Conservation (phyloP, 192 early-diverging fungal genomes). For the Umbelopsis isabellina region DNA sequence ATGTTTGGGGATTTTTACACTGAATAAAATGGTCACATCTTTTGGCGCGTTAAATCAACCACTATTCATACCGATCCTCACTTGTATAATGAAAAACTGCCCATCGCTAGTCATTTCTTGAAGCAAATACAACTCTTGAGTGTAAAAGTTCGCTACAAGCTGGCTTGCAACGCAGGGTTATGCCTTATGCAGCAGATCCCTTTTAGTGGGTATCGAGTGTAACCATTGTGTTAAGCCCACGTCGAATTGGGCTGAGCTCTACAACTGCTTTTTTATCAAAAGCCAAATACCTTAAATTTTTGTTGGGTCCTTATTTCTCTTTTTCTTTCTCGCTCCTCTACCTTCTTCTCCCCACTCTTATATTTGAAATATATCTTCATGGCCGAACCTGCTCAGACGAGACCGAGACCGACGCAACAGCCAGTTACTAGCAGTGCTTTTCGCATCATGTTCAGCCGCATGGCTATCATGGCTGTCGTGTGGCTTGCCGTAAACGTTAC, state of each 20-base stretch:
- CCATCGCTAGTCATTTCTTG: background rate
- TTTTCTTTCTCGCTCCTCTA: background rate
- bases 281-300: background rate
- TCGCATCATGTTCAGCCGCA: conserved; percentile 9
- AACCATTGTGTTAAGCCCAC: background rate
- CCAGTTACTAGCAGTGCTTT: background rate
- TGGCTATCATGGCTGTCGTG: background rate
- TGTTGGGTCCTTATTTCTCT: background rate
- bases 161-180: background rate
- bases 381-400: conserved; percentile 1
- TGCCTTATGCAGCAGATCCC: conserved; percentile 16
- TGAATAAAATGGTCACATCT: no score
- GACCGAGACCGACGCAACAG: background rate
- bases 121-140: no score
- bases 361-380: background rate
- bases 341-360: background rate
- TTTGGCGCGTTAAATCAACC: no score
- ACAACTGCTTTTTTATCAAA: background rate
- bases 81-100: no score
- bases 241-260: background rate
- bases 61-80: no score
- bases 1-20: no score
- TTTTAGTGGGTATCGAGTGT: background rate
- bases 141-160: background rate
- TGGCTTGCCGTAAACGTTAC: background rate